Evolutionary conservation across 148 eudicot genomes (phyloP).

Genomic region (Camellia lanceoleosa): DNA sequence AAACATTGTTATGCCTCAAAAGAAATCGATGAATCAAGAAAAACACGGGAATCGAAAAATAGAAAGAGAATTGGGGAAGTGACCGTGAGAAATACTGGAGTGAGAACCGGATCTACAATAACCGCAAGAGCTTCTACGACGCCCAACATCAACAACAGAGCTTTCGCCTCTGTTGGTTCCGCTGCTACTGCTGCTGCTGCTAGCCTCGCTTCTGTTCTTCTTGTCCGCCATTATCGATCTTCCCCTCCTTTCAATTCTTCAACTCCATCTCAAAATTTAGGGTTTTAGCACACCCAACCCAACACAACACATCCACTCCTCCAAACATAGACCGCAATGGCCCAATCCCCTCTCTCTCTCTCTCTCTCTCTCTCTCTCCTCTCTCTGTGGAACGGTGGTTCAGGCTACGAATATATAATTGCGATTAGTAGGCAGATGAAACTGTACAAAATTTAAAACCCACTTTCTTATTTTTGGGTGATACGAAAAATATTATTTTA

Average conservation of each 20-base stretch:
- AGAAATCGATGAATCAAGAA: neutral
- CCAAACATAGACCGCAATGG: neutral
- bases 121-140: constrained; percentile 76
- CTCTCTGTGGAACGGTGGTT: neutral
- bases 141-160: constrained; percentile 61
- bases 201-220: constrained; percentile 51
- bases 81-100: constrained; percentile 81
- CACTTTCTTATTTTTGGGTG: too few species aligned
- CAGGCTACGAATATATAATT: neutral
- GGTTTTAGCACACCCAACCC: neutral
- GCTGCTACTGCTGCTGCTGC: constrained; percentile 24
- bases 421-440: neutral
- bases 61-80: constrained; percentile 2
- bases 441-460: neutral
- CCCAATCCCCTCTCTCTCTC: constrained; percentile 14
- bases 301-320: neutral
- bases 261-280: neutral
- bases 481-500: too few species aligned
- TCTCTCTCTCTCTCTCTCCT: neutral
- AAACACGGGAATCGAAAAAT: too few species aligned
- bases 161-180: constrained; percentile 35
- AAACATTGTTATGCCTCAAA: neutral
- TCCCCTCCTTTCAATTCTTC: constrained; percentile 6
- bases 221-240: constrained; percentile 25
- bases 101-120: constrained; percentile 73